Evolutionary conservation across 192 early-diverging fungal genomes (phyloP), one percentile per base, ranked within the genome.

Genomic region (Spinellus fusiger): DNA sequence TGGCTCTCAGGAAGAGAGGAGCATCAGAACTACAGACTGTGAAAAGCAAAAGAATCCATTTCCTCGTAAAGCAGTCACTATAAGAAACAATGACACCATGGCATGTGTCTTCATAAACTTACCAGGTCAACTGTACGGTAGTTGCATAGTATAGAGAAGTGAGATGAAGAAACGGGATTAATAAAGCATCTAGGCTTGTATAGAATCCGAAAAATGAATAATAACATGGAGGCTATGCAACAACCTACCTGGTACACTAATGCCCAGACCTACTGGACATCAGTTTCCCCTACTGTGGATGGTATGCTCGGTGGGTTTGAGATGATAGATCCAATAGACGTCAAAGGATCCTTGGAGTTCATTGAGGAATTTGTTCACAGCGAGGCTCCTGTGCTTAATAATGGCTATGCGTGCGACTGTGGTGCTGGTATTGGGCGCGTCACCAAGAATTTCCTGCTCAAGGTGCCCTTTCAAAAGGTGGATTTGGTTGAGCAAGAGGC

Each of bases 351-450:
- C 0, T 35, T 80, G 9, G 57, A 59, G 13, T 96, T 96, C 69
- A 54, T 96, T 26, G 69, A 80, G 12, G 82, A 86, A 47, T 89
- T 82, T 68, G 75, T 84, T 5, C 56, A 65, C 35, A 60, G 59
- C 6, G 59, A 56, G 63, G 28, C 23, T 34, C 54, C 64, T 18
- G 55, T 53, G 6, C 61, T 67, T 15, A 32, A 9, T 4, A 59
- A 44, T 12, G 40, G 56, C 0, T 64, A 68, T 73, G 77, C 78
- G 3, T 84, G 84, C 35, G 89, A 98, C 74, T 96, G 94, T 69
- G 96, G 96, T 1, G 93, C 96, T 0, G 96, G 96, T 2, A 98
- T 98, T 56, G 94, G 96, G 1, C 78, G 96, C 10, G 92, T 98
- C 4, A 89, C 92, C 1, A 93, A 95, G 57, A 61, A 89, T 65